phyloP scores from a whole-genome alignment of 139 green algal genomes.

The Chlamydomonas schloesseri region DNA sequence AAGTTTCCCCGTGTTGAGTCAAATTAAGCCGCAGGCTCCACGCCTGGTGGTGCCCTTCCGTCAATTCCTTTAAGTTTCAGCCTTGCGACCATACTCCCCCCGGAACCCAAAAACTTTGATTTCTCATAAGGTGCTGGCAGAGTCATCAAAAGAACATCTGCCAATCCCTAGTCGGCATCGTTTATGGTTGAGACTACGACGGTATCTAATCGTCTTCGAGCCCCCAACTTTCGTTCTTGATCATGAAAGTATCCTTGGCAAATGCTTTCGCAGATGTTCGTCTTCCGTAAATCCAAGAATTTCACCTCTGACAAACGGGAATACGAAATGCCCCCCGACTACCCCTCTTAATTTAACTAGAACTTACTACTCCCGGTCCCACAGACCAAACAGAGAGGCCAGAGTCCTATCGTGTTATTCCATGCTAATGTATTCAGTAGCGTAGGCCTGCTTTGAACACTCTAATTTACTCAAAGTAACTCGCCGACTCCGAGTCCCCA shows the following conservation, averaged over 20 bases:
- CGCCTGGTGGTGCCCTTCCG: slow-evolving; percentile 95
- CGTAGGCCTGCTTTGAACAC: slow-evolving; percentile 97
- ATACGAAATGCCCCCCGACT: slow-evolving; percentile 99
- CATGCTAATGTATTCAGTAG: no score
- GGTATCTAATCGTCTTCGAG: slow-evolving; percentile 99
- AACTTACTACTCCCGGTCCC: slow-evolving; percentile 99
- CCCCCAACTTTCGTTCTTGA: slow-evolving; percentile 99
- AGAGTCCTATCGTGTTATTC: slow-evolving; percentile 98
- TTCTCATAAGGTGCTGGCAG: slow-evolving; percentile 98
- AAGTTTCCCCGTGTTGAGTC: slow-evolving; percentile 96
- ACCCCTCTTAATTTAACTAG: slow-evolving; percentile 99
- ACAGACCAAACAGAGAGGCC: slow-evolving; percentile 97
- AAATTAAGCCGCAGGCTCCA: slow-evolving; percentile 97
- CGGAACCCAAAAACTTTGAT: slow-evolving; percentile 95
- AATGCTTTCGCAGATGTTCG: no score
- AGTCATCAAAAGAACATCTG: slow-evolving; percentile 96
- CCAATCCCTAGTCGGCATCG: slow-evolving; percentile 98
- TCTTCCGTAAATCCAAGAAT: no score
- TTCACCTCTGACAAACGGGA: slow-evolving; percentile 99
- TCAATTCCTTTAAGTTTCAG: slow-evolving; percentile 95
- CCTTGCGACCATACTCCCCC: slow-evolving; percentile 58
- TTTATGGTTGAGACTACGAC: slow-evolving; percentile 99
- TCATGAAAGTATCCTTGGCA: no score
- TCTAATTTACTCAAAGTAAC: slow-evolving; percentile 99
- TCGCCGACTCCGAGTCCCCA: slow-evolving; percentile 85